Conservation (phyloP, 179 eudicot species). For the Gypsophila paniculata region DNA sequence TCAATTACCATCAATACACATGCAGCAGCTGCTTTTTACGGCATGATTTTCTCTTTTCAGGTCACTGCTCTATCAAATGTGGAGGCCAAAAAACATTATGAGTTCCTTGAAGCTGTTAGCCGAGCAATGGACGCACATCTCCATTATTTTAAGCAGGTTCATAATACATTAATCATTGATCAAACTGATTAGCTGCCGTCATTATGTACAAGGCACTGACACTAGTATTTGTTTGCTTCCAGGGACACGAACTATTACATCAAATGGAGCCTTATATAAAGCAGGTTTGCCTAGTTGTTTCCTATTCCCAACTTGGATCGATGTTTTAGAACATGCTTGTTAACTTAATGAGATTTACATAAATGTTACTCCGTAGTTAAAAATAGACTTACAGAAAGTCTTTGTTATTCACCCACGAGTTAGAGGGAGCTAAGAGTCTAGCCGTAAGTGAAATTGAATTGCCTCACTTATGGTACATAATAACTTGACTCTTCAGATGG, state of each 20-base stretch:
- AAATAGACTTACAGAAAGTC: too few relatives aligned
- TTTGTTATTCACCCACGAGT: too few relatives aligned
- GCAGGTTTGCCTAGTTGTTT: slow-evolving; percentile 48
- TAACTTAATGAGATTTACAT: too few relatives aligned
- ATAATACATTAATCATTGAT: slow-evolving; percentile 12
- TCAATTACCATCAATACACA: not conserved
- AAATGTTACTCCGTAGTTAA: too few relatives aligned
- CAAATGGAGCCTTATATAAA: slow-evolving; percentile 86
- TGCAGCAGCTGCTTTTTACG: not conserved
- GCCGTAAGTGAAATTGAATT: too few relatives aligned
- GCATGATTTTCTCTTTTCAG: slow-evolving; percentile 33
- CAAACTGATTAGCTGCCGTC: slow-evolving; percentile 11
- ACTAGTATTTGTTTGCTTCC: slow-evolving; percentile 24
- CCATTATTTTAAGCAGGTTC: slow-evolving; percentile 79
- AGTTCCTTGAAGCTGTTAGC: slow-evolving; percentile 79
- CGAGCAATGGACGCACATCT: slow-evolving; percentile 91
- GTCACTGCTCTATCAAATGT: slow-evolving; percentile 67
- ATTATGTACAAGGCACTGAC: slow-evolving; percentile 1
- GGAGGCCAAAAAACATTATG: slow-evolving; percentile 82
- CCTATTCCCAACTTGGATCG: slow-evolving; percentile 8
- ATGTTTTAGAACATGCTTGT: not conserved
- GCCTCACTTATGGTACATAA: too few relatives aligned
- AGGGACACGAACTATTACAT: slow-evolving; percentile 89
- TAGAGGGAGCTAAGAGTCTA: too few relatives aligned
- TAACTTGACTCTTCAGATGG: too few relatives aligned